Conservation (phyloP, 257 asterid species). For the Craterostigma plantagineum region DNA sequence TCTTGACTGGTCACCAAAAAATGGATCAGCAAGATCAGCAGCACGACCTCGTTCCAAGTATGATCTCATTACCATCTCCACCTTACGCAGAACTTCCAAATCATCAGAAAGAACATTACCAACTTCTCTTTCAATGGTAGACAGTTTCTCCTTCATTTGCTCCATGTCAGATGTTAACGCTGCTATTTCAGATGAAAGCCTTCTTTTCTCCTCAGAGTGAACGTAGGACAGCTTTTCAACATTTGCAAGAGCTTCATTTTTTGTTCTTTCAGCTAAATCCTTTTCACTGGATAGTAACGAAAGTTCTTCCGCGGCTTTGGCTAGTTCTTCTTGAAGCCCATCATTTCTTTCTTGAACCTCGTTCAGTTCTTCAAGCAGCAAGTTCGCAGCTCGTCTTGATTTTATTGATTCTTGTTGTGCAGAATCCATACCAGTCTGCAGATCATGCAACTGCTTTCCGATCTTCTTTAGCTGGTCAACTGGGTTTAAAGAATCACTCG, state of each 20-base stretch:
- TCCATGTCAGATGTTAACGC: conserved; percentile 35
- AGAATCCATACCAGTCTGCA: conserved; percentile 26
- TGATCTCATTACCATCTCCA: conserved; percentile 33
- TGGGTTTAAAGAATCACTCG: conserved; percentile 22
- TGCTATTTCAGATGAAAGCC: conserved; percentile 38
- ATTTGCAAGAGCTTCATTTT: conserved; percentile 43
- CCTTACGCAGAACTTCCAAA: conserved; percentile 39
- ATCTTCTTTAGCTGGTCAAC: conserved; percentile 40
- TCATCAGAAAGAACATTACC: conserved; percentile 52
- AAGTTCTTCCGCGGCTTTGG: conserved; percentile 32
- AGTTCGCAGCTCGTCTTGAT: conserved; percentile 81
- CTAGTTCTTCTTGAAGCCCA: conserved; percentile 76
- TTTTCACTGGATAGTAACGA: conserved; percentile 50
- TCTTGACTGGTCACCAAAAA: conserved; percentile 16
- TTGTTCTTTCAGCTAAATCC: conserved; percentile 45
- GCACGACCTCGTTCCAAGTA: conserved; percentile 21
- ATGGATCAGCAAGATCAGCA: conserved; percentile 18
- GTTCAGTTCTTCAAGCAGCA: conserved; percentile 82
- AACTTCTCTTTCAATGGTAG: conserved; percentile 30
- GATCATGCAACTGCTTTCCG: conserved; percentile 28
- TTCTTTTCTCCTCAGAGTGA: conserved; percentile 53
- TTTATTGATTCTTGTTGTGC: conserved; percentile 59
- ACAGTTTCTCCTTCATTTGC: conserved; percentile 35
- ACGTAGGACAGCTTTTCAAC: conserved; percentile 39
- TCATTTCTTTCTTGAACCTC: conserved; percentile 98